A percentile compares a stretch with the other conserved stretches of the same genome.
These are phyloP conservation scores for Septoria linicola DNA, from an alignment of 2,329 filamentous ascomycete genomes.

Conservation along the genomic window DNA sequence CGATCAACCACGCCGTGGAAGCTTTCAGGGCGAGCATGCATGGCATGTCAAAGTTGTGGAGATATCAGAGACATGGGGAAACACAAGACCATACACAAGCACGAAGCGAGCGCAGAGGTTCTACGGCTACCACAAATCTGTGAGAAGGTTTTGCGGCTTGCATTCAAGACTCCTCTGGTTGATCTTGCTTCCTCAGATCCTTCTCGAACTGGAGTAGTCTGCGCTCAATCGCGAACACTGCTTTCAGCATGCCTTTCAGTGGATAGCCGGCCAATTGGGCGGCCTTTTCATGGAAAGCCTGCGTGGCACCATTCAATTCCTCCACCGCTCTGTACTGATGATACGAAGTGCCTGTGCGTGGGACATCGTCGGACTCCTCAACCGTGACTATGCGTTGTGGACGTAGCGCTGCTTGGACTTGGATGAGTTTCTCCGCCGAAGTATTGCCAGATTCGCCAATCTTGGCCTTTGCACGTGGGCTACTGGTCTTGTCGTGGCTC, in stretches of 20 bases:
- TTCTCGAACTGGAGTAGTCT: conserved; percentile 43
- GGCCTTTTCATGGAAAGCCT: conserved; percentile 52
- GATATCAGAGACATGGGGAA: conserved; percentile 24
- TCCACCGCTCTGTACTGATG: conserved; percentile 48
- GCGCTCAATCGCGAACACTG: conserved; percentile 52
- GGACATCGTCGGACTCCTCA: conserved; percentile 34
- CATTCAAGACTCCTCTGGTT: conserved; percentile 15
- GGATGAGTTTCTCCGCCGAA: conserved; percentile 40
- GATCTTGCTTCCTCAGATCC: conserved; percentile 28
- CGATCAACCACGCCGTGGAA: conserved; percentile 17
- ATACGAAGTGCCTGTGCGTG: conserved; percentile 54
- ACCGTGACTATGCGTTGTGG: conserved; percentile 41
- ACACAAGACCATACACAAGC: conserved; percentile 13
- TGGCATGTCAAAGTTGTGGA: conserved; percentile 19
- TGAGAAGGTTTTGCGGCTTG: conserved; percentile 6
- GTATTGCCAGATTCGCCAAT: conserved; percentile 18
- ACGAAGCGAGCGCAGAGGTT: conserved; percentile 5
- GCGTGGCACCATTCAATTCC: conserved; percentile 47
- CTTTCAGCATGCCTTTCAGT: conserved; percentile 51
- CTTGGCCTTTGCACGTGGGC: conserved; percentile 18
- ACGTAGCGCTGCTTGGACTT: conserved; percentile 46
- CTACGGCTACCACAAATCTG: conserved; percentile 11
- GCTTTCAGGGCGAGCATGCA: conserved; percentile 21
- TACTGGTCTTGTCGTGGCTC: conserved; percentile 9
- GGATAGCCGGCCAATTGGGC: conserved; percentile 53